phyloP scores from a whole-genome alignment of 257 asterid species.

The Lantana camara region DNA sequence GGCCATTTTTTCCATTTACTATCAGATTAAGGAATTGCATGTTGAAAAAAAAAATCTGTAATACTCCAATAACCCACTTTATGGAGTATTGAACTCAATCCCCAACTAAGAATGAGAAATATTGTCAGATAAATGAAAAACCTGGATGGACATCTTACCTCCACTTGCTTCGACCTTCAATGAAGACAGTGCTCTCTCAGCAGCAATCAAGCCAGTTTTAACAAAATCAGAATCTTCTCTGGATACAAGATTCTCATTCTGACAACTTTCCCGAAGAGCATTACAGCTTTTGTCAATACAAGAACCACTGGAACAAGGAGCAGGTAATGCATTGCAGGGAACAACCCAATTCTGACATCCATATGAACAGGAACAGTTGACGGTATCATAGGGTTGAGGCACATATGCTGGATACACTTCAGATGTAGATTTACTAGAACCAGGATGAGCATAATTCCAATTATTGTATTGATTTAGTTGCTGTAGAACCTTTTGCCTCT shows the following conservation, averaged over 20 bases:
- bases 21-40: not conserved
- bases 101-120: constrained; percentile 12
- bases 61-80: not conserved
- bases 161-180: constrained; percentile 42
- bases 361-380: constrained; percentile 56
- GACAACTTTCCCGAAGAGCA: constrained; percentile 27
- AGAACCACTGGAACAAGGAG: constrained; percentile 26
- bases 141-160: constrained; percentile 37
- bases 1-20: not conserved
- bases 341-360: constrained; percentile 75
- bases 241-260: constrained; percentile 26
- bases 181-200: constrained; percentile 59
- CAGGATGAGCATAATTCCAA: constrained; percentile 45
- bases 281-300: constrained; percentile 36
- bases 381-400: constrained; percentile 39
- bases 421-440: constrained; percentile 28
- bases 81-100: constrained; percentile 2
- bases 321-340: constrained; percentile 38
- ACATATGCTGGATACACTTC: constrained; percentile 40
- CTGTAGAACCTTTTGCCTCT: constrained; percentile 71
- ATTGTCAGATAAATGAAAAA: constrained; percentile 1
- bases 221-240: constrained; percentile 41
- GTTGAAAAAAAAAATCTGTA: not conserved
- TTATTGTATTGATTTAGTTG: constrained; percentile 60
- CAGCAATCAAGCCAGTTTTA: constrained; percentile 51